Conservation (phyloP, 2,329 filamentous ascomycete species). For the Sporothrix mexicana region DNA sequence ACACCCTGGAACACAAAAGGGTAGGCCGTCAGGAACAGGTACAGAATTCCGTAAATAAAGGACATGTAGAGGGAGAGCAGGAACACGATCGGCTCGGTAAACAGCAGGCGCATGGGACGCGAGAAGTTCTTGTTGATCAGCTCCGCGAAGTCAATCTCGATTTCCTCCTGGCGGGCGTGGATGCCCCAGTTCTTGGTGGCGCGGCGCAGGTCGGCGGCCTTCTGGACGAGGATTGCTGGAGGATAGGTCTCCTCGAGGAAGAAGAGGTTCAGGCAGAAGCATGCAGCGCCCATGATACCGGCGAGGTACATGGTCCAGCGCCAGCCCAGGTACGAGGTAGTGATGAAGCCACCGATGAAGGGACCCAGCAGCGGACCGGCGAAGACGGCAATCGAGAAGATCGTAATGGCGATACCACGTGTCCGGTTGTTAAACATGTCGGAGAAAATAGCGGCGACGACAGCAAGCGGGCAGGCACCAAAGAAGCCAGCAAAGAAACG, state of each 20-base stretch:
- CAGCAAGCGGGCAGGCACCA: constrained; percentile 70
- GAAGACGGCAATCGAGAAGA: constrained; percentile 69
- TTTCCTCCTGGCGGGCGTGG: constrained; percentile 74
- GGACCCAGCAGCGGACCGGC: constrained; percentile 70
- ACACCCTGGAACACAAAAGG: constrained; percentile 77
- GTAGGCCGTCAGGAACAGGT: constrained; percentile 85
- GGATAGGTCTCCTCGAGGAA: constrained; percentile 74
- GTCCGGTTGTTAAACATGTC: constrained; percentile 73
- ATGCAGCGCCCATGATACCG: constrained; percentile 66
- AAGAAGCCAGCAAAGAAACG: constrained; percentile 78
- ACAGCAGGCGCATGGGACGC: constrained; percentile 69
- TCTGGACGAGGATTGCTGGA: constrained; percentile 66
- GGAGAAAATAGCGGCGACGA: constrained; percentile 73
- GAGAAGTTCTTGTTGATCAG: constrained; percentile 70
- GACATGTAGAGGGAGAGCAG: constrained; percentile 73
- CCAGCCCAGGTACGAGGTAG: constrained; percentile 68
- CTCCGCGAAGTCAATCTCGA: constrained; percentile 69
- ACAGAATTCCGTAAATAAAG: constrained; percentile 79
- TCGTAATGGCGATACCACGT: constrained; percentile 62
- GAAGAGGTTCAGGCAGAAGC: constrained; percentile 64
- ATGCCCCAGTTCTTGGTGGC: constrained; percentile 72
- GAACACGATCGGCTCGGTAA: constrained; percentile 72
- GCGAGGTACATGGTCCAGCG: constrained; percentile 73
- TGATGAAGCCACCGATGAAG: constrained; percentile 72
- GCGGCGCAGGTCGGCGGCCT: constrained; percentile 66